Evolutionary conservation across 2,329 filamentous ascomycete genomes (phyloP).

Genomic region (Trichoderma breve): DNA sequence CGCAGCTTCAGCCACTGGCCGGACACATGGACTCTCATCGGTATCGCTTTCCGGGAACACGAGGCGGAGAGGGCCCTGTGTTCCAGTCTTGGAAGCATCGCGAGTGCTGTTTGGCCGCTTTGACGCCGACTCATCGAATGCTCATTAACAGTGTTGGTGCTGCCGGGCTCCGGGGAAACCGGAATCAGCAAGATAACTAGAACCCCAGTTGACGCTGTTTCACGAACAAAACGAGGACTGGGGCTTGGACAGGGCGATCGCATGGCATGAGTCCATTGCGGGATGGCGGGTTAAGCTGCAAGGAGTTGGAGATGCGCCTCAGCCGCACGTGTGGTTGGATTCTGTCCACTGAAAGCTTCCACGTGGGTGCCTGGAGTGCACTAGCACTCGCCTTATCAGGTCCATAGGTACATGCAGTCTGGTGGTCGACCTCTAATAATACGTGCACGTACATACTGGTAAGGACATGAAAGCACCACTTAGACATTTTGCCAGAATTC

Average conservation of each 20-base stretch:
- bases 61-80: background rate
- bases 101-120: background rate
- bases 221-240: background rate
- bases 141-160: background rate
- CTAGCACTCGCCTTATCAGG: background rate
- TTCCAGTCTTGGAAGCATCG: background rate
- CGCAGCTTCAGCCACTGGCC: slow-evolving; percentile 9
- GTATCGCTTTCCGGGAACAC: background rate
- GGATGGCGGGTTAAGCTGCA: background rate
- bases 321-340: slow-evolving; percentile 5
- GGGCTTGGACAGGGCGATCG: background rate
- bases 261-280: background rate
- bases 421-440: background rate
- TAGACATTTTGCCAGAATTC: background rate
- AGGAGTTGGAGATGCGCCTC: background rate
- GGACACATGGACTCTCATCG: background rate
- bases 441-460: background rate
- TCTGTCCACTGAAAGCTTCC: slow-evolving; percentile 2
- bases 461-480: background rate
- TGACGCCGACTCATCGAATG: background rate
- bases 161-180: background rate
- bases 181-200: background rate
- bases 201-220: background rate
- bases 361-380: background rate
- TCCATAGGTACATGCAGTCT: background rate